phyloP scores from a whole-genome alignment of 352 stramenopile species.

The Pythium rishiriense region DNA sequence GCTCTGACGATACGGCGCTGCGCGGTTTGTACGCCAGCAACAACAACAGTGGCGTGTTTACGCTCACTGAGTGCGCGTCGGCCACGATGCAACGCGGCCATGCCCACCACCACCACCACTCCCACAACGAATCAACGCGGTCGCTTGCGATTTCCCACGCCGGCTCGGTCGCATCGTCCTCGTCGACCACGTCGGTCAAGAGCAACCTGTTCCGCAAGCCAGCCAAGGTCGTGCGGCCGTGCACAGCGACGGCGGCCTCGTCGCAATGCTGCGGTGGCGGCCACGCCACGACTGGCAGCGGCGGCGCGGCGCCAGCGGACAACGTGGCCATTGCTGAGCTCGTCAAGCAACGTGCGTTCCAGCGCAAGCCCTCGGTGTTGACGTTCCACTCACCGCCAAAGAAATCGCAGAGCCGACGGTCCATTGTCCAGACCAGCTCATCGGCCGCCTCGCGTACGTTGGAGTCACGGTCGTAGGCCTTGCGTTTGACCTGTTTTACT shows the following conservation, averaged over 20 bases:
- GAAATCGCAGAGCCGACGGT: constrained; percentile 27
- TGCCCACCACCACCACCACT: background rate
- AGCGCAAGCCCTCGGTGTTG: constrained; percentile 43
- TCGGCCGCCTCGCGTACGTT: constrained; percentile 21
- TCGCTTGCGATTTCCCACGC: constrained; percentile 14
- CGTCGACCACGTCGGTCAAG: constrained; percentile 17
- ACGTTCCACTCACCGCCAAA: constrained; percentile 22
- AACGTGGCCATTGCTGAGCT: constrained; percentile 41
- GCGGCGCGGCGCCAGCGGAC: background rate
- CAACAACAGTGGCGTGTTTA: constrained; percentile 18
- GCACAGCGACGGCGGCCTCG: constrained; percentile 18
- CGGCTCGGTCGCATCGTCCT: constrained; percentile 5
- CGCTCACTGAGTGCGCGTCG: constrained; percentile 15
- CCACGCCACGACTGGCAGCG: background rate
- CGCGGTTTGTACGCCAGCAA: background rate
- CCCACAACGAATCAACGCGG: constrained; percentile 5
- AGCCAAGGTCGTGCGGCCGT: constrained; percentile 22
- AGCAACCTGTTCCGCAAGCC: constrained; percentile 27
- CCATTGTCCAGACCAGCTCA: constrained; percentile 1
- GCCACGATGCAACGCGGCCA: background rate
- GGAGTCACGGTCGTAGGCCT: too few species aligned
- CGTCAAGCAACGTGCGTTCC: constrained; percentile 62
- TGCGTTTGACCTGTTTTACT: background rate
- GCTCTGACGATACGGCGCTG: background rate
- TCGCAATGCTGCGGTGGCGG: constrained; percentile 10